Conservation (phyloP, 345 rosid genomes). For the Syzygium aqueum region DNA sequence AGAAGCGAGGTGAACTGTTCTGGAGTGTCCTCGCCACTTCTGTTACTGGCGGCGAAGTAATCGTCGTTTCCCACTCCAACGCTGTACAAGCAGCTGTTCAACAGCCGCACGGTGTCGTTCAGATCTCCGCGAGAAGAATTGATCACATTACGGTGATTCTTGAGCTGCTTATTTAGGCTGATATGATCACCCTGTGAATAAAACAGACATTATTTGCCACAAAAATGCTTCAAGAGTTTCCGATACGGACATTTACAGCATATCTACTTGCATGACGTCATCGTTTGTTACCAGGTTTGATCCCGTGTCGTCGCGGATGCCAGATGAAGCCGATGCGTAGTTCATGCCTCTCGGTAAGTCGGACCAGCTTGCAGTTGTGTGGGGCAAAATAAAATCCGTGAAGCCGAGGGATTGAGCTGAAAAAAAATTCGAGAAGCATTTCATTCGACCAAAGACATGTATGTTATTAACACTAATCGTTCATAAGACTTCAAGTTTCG, state of each 20-base stretch:
- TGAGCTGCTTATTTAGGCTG: slow-evolving; percentile 27
- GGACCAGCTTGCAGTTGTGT: background rate
- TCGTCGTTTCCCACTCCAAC: slow-evolving; percentile 24
- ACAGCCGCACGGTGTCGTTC: background rate
- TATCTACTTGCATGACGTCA: background rate
- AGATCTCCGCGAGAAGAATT: background rate
- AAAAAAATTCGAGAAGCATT: background rate
- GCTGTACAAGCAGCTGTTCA: slow-evolving; percentile 19
- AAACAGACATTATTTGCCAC: background rate
- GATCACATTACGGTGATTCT: slow-evolving; percentile 7
- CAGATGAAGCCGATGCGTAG: slow-evolving; percentile 32
- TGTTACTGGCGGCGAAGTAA: slow-evolving; percentile 13
- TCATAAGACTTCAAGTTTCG: background rate
- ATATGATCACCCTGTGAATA: slow-evolving; percentile 34
- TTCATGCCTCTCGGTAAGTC: slow-evolving; percentile 21
- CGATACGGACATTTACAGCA: background rate
- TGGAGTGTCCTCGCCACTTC: background rate
- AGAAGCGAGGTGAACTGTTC: background rate
- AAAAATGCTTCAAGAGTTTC: background rate
- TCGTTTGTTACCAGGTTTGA: slow-evolving; percentile 1
- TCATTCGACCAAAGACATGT: background rate
- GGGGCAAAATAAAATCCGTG: slow-evolving; percentile 16
- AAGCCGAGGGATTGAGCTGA: slow-evolving; percentile 30
- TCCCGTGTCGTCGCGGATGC: slow-evolving; percentile 27
- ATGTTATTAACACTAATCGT: background rate